Percentiles rank a stretch among this genome's conserved stretches.
Evolutionary conservation across 2,329 filamentous ascomycete species (phyloP).

Genomic region (Fusarium sp.): DNA sequence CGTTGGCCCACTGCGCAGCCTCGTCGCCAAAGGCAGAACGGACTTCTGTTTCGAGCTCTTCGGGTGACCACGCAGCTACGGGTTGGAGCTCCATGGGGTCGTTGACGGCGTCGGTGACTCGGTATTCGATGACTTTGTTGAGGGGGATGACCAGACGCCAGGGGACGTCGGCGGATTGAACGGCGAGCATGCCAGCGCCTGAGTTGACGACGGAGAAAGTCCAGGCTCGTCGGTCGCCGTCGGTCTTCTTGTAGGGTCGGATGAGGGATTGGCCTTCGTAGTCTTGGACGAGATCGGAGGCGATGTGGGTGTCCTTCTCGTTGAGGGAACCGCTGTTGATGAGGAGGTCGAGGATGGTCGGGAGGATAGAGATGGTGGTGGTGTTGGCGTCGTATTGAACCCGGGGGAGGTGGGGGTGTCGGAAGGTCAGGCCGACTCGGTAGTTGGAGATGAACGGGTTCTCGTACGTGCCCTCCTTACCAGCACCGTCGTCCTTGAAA

Average conservation of each 20-base stretch:
- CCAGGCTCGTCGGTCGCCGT: slow-evolving; percentile 45
- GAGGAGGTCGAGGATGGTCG: slow-evolving; percentile 49
- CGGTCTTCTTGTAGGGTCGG: slow-evolving; percentile 39
- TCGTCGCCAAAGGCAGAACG: slow-evolving; percentile 28
- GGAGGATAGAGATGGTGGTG: slow-evolving; percentile 47
- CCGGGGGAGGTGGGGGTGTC: slow-evolving; percentile 46
- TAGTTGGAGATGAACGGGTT: slow-evolving; percentile 44
- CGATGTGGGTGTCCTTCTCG: slow-evolving; percentile 37
- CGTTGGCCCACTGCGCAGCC: slow-evolving; percentile 44
- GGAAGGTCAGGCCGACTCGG: slow-evolving; percentile 46
- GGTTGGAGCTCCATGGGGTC: slow-evolving; percentile 45
- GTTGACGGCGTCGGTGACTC: slow-evolving; percentile 42
- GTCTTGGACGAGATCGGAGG: slow-evolving; percentile 43
- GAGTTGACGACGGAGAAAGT: slow-evolving; percentile 50
- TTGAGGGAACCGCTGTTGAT: slow-evolving; percentile 47
- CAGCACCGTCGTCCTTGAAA: slow-evolving; percentile 47
- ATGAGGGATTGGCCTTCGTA: slow-evolving; percentile 50
- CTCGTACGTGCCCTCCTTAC: slow-evolving; percentile 47
- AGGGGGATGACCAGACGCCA: slow-evolving; percentile 47
- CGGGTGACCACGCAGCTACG: slow-evolving; percentile 42
- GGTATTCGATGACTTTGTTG: slow-evolving; percentile 46
- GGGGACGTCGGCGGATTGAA: slow-evolving; percentile 45
- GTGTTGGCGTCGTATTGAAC: slow-evolving; percentile 46
- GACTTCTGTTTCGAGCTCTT: slow-evolving; percentile 33
- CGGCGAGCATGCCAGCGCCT: slow-evolving; percentile 46